Conservation (phyloP, 2,329 filamentous ascomycete genomes). For the Fusarium praegraminearum region DNA sequence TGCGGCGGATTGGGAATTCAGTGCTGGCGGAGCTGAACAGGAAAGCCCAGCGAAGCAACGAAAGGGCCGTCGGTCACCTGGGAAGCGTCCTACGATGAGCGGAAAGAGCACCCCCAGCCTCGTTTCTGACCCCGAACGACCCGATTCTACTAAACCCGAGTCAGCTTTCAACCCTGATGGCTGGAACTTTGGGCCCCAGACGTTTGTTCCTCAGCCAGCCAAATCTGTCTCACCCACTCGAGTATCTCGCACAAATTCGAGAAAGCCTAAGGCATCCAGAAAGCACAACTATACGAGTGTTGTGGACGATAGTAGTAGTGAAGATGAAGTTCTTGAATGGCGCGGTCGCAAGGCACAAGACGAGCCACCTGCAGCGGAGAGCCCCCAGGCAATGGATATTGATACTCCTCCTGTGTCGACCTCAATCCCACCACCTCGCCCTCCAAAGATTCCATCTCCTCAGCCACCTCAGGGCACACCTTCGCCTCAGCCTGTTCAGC, state of each 20-base stretch:
- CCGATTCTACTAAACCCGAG: slow-evolving; percentile 47
- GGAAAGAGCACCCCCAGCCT: slow-evolving; percentile 42
- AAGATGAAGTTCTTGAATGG: slow-evolving; percentile 55
- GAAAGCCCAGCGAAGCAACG: slow-evolving; percentile 48
- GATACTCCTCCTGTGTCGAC: slow-evolving; percentile 61
- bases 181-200: slow-evolving; percentile 68
- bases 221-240: slow-evolving; percentile 61
- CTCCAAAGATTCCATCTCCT: slow-evolving; percentile 34
- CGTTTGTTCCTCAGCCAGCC: slow-evolving; percentile 63
- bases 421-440: slow-evolving; percentile 36
- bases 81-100: slow-evolving; percentile 46
- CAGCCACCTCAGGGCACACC: slow-evolving; percentile 20
- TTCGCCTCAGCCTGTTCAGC: slow-evolving; percentile 25
- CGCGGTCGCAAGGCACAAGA: slow-evolving; percentile 51
- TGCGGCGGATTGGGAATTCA: slow-evolving; percentile 63
- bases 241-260: slow-evolving; percentile 60
- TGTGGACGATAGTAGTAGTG: slow-evolving; percentile 62
- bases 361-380: slow-evolving; percentile 53
- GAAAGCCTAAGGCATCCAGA: slow-evolving; percentile 71
- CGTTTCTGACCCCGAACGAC: slow-evolving; percentile 38
- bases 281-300: slow-evolving; percentile 60
- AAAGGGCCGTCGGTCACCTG: slow-evolving; percentile 58
- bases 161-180: slow-evolving; percentile 63
- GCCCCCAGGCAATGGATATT: slow-evolving; percentile 74
- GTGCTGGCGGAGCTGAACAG: slow-evolving; percentile 58